These are phyloP conservation scores for Candida frijolesensis DNA, from an alignment of 1,139 yeast genomes.

Conservation along the genomic window DNA sequence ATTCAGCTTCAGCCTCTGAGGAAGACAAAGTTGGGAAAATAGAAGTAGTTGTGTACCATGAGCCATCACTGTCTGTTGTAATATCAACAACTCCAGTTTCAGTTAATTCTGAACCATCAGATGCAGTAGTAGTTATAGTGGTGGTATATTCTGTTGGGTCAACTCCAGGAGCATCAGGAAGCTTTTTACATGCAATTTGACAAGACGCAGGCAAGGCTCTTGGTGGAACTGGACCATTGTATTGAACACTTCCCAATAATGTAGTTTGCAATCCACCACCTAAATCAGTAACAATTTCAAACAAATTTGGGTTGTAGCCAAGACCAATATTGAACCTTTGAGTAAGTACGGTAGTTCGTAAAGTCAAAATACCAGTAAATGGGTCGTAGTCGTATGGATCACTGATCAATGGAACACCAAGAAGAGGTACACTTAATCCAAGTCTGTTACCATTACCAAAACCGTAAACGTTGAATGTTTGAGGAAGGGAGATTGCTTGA, in stretches of 20 bases:
- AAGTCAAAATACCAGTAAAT: constrained; percentile 24
- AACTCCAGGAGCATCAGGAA: constrained; percentile 11
- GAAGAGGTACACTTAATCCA: constrained; percentile 23
- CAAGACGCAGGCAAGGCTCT: constrained; percentile 19
- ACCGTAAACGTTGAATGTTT: constrained; percentile 31
- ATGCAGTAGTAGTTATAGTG: background rate
- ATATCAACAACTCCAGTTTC: constrained; percentile 4
- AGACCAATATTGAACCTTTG: constrained; percentile 27
- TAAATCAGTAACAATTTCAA: constrained; percentile 19
- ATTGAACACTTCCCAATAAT: constrained; percentile 16
- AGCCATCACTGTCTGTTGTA: background rate
- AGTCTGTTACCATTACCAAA: constrained; percentile 34
- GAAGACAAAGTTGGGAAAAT: constrained; percentile 7
- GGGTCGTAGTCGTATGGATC: constrained; percentile 17
- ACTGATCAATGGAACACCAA: constrained; percentile 14
- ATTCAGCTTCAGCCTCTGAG: background rate
- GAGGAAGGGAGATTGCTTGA: constrained; percentile 20
- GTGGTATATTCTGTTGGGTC: background rate
- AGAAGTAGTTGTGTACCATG: constrained; percentile 3
- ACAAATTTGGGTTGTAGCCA: constrained; percentile 19
- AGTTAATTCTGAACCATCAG: background rate
- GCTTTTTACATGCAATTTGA: constrained; percentile 11
- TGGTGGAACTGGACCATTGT: constrained; percentile 21
- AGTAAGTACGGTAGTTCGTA: constrained; percentile 11
- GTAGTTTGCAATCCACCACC: constrained; percentile 18